phyloP scores from a whole-genome alignment of 2,329 filamentous ascomycete genomes.

The Cytospora piceae region DNA sequence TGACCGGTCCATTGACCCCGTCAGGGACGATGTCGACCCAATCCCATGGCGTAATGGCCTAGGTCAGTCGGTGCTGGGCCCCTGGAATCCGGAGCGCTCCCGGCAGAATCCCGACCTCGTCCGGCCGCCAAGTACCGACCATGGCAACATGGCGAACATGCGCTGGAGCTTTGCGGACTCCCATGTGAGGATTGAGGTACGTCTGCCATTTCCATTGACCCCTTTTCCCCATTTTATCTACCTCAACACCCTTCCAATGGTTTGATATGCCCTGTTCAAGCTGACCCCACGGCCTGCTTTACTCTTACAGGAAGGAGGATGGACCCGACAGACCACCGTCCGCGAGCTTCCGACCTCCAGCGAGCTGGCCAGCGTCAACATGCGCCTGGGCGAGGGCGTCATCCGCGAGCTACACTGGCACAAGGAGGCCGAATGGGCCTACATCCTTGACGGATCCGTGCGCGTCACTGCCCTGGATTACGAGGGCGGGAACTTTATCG shows the following conservation, averaged over 20 bases:
- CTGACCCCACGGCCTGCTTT: background rate
- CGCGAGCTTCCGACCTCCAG: slow-evolving; percentile 66
- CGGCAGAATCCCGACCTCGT: slow-evolving; percentile 73
- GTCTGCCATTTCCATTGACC: slow-evolving; percentile 26
- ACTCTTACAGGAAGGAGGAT: slow-evolving; percentile 66
- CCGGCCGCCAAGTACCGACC: slow-evolving; percentile 73
- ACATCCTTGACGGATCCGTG: slow-evolving; percentile 71
- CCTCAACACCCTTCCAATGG: background rate
- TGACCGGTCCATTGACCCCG: slow-evolving; percentile 64
- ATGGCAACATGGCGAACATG: slow-evolving; percentile 72
- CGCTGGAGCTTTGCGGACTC: slow-evolving; percentile 72
- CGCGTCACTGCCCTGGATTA: slow-evolving; percentile 75
- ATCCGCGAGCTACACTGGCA: slow-evolving; percentile 83
- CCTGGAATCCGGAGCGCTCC: slow-evolving; percentile 69
- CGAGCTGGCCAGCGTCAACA: slow-evolving; percentile 78
- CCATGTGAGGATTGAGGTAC: slow-evolving; percentile 65
- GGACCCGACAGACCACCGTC: slow-evolving; percentile 74
- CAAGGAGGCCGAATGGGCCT: slow-evolving; percentile 79
- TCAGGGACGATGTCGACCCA: slow-evolving; percentile 64
- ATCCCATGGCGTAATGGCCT: slow-evolving; percentile 66
- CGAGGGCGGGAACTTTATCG: slow-evolving; percentile 76
- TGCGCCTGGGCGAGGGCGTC: slow-evolving; percentile 73
- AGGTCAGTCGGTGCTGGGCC: slow-evolving; percentile 69
- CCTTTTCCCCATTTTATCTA: background rate
- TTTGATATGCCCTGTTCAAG: background rate